These are phyloP conservation scores for Phalaenopsis aphrodite DNA, from an alignment of 106 monocot genomes.

Conservation along the genomic window DNA sequence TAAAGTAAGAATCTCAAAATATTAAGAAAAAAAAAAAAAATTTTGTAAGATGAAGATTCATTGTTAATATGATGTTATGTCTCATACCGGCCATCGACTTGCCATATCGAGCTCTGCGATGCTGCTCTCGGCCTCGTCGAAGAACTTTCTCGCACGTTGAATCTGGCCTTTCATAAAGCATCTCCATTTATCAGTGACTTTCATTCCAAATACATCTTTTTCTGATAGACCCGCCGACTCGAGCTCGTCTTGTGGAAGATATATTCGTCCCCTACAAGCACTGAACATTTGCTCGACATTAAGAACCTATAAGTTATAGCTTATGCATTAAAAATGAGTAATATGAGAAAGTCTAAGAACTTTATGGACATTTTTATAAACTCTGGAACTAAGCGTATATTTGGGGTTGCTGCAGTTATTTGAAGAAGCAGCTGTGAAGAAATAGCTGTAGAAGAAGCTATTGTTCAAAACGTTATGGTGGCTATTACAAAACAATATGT, in stretches of 20 bases:
- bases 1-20: no score
- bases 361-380: no score
- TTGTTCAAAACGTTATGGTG: no score
- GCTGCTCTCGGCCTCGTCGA: constrained; percentile 43
- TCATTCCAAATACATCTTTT: constrained; percentile 40
- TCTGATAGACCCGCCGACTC: constrained; percentile 32
- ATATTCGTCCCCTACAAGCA: constrained; percentile 31
- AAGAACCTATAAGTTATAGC: not conserved
- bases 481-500: no score
- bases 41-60: no score
- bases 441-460: no score
- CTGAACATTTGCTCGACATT: constrained; percentile 1
- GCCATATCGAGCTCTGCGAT: constrained; percentile 34
- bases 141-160: constrained; percentile 47
- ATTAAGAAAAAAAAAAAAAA: no score
- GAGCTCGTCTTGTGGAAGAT: constrained; percentile 36
- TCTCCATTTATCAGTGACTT: constrained; percentile 50
- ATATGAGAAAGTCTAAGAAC: no score
- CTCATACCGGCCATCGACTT: constrained; percentile 52
- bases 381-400: no score
- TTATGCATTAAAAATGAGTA: no score
- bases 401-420: no score
- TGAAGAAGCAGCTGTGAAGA: no score
- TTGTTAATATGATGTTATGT: not conserved
- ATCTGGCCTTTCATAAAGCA: constrained; percentile 56